A percentile compares a stretch with the other conserved stretches of the same genome.
These are phyloP conservation scores for Petunia secreta DNA, from an alignment of 257 asterid genomes.

Conservation along the genomic window DNA sequence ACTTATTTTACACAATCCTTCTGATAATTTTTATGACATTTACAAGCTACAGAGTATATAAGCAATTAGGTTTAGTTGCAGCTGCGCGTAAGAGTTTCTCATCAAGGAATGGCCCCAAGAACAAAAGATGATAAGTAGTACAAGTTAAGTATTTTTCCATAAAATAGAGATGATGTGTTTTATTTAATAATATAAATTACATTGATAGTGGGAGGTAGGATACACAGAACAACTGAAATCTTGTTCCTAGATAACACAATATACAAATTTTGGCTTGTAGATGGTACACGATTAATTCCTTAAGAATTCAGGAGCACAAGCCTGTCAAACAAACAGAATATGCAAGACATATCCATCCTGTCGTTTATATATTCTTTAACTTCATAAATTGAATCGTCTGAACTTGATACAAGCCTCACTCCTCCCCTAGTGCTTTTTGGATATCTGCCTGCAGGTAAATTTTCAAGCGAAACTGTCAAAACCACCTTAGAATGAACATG, in stretches of 20 bases:
- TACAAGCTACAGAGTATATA: background rate
- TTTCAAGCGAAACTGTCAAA: background rate
- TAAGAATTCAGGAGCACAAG: background rate
- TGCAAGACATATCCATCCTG: background rate
- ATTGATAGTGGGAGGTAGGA: background rate
- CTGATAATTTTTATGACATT: background rate
- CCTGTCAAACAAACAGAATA: background rate
- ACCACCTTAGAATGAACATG: background rate
- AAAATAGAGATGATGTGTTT: background rate
- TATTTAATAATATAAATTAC: background rate
- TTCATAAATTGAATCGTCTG: background rate
- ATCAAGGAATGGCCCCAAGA: conserved; percentile 2
- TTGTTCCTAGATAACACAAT: background rate
- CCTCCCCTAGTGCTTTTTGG: conserved; percentile 64
- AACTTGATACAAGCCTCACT: conserved; percentile 28
- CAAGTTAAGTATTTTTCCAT: background rate
- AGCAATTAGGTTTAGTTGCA: background rate
- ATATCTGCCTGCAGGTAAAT: conserved; percentile 60
- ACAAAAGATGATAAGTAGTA: background rate
- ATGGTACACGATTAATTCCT: too few species aligned
- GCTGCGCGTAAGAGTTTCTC: background rate
- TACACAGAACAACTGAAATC: background rate
- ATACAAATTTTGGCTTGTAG: background rate
- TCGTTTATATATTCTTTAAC: background rate
- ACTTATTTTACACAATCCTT: background rate